Evolutionary conservation across 2,329 filamentous ascomycete genomes (phyloP), one percentile per base, ranked within the genome.

Genomic region (Ceratocystis variospora): DNA sequence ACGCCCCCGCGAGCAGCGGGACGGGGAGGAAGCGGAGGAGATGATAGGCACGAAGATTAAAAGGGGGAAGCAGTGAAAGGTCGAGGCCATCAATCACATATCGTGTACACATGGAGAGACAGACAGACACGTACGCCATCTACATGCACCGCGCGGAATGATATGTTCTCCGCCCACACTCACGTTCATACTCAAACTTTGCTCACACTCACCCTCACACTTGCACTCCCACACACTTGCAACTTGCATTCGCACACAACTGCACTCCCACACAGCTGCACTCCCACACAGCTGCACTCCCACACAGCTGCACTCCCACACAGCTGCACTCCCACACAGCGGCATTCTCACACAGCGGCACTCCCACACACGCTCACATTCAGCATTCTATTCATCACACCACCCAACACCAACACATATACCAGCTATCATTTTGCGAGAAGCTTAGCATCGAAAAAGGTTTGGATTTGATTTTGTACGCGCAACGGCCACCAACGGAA

Each of bases 401-500:
- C 10, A 53, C 48, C 10, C 48, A 10, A 15, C 48, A 53, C 48
- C 19, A 41, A 15, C 48, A 28, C 48, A 53, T 53, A 53, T 53
- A 53, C 8, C 48, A 53, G 48, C 48, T 15, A 22, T 28, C 48
- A 28, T 44, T 33, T 31, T 46, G 37, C 28, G 45, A 62, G 37
- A 25, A 28, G 45, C 45, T 8, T 46, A 17, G 19, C 31, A 62
- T n/a, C 10, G 10, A 45, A 61, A 41, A 48, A 65, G 63, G 46
- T 55, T 48, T 55, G 50, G 19, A 53, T 65, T 59, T 37, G n/a
- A 65, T 57, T 41, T 28, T 45, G 46, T 65, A 37, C 63, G 44
- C 61, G 61, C 44, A 37, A 63, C 61, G 44, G 61, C 22, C 61
- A 48, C 19, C 37, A 46, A 57, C 31, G 63, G 37, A 65, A 65